Base-by-base conservation (phyloP, 768 basidiomycete genomes). In the Candolleomyces eurysporus region DNA sequence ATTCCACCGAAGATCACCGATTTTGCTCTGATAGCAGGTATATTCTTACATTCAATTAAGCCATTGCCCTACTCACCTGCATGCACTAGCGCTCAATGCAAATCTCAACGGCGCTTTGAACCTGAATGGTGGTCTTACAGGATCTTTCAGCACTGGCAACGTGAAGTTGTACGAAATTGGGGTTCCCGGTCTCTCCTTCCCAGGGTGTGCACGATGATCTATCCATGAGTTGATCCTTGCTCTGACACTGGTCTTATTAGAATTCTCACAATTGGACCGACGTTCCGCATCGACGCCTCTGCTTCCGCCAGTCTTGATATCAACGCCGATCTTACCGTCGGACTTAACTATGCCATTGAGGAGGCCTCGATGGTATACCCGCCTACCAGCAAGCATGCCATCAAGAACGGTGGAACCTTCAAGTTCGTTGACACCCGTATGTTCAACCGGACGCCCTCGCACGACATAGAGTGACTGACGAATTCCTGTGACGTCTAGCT, bases 211-310 rank as follows among this genome's bases (percentile, higher is more conserved):
- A 19, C 31, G 5, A 19, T 8, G 1, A 11, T 51, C 30, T 7
- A 51, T 51, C 11, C n/a, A 5, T 5, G 1, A 7, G 26, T 7
- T 57, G 26, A 9, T 43, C 14, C 30, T 19, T 26, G 7, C 14
- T 61, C 19, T 19, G n/a, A 32, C 45, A 30, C 14, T 4, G 26
- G 26, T 14, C 10, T 11, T 4, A 19, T 6, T 55, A 81, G 81
- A 6, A 74, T 84, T 54, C 62, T 84, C 22, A 74, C 72, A 8
- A 61, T 84, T 31, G 83, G 82, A 0, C 82, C 82, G 3, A 71
- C 76, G 0, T 79, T 83, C 70, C 60, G 73, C 48, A 70, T 84
- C 61, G 68, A 74, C 26, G 78, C 71, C 4, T 67, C 74, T 60
- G 74, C 72, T 0, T 70, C 51, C 5, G 76, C 75, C 5, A 65